Evolutionary conservation across 1,139 yeast genomes (phyloP).

Genomic region (Zygosaccharomyces sapae): DNA sequence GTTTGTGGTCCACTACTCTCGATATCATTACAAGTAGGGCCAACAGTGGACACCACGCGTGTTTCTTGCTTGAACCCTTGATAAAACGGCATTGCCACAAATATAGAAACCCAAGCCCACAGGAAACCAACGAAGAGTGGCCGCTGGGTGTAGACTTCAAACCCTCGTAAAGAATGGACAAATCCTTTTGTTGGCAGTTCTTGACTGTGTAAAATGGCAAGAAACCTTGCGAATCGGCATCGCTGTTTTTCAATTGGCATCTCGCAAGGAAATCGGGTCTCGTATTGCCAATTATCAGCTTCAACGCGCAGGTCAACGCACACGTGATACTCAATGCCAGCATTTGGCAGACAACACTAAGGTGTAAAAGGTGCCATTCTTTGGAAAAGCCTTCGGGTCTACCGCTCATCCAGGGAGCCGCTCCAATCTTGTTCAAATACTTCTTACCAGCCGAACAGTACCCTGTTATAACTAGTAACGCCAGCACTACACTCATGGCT

Average conservation of each 20-base stretch:
- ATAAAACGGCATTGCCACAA: constrained; percentile 26
- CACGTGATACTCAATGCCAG: constrained; percentile 25
- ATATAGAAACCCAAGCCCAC: constrained; percentile 28
- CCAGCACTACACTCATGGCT: constrained; percentile 21
- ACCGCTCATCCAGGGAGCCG: constrained; percentile 13
- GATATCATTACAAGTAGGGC: constrained; percentile 29
- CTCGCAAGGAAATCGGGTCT: constrained; percentile 33
- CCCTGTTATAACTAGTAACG: constrained; percentile 19
- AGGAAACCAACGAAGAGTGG: constrained; percentile 30
- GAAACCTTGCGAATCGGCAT: constrained; percentile 1
- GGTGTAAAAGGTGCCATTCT: constrained; percentile 24
- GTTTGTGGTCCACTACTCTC: constrained; percentile 32
- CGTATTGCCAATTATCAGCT: constrained; percentile 27
- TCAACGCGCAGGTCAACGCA: constrained; percentile 27
- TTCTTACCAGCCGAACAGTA: constrained; percentile 22
- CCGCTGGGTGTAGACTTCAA: constrained; percentile 35
- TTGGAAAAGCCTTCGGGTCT: constrained; percentile 18
- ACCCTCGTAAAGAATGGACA: constrained; percentile 27
- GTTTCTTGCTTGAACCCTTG: constrained; percentile 16
- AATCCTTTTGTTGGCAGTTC: constrained; percentile 23
- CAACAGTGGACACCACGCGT: constrained; percentile 29
- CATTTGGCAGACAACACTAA: constrained; percentile 23
- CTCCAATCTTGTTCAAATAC: constrained; percentile 13
- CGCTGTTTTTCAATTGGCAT: constrained; percentile 20
- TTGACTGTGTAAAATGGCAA: constrained; percentile 15